phyloP scores from a whole-genome alignment of 208 protist genomes.

The Crithidia mellificae region DNA sequence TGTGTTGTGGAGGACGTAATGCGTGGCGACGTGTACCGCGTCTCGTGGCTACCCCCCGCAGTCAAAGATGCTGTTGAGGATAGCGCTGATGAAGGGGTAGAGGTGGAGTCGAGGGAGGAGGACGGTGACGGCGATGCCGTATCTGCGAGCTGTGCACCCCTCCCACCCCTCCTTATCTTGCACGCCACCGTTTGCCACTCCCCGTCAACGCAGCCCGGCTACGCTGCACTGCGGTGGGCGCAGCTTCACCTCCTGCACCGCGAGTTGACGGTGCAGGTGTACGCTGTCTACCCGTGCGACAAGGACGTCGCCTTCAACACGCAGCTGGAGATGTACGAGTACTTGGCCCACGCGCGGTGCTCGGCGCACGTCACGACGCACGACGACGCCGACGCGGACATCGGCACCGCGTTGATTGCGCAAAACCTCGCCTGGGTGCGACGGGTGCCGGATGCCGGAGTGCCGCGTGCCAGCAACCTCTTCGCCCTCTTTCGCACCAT shows the following conservation, averaged over 20 bases:
- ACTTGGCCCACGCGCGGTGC: constrained; percentile 37
- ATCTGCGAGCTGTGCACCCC: background rate
- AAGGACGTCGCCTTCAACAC: constrained; percentile 59
- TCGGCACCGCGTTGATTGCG: constrained; percentile 35
- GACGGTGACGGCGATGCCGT: too few species aligned
- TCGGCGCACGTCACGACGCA: constrained; percentile 14
- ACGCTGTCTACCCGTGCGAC: constrained; percentile 46
- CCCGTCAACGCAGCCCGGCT: constrained; percentile 33
- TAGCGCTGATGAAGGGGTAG: too few species aligned
- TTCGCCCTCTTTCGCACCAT: constrained; percentile 15
- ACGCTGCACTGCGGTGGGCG: constrained; percentile 48
- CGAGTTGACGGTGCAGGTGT: constrained; percentile 44
- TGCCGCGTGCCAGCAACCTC: constrained; percentile 44
- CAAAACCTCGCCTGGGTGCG: constrained; percentile 38
- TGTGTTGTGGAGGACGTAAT: constrained; percentile 55
- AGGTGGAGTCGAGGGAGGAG: too few species aligned
- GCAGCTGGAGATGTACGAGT: constrained; percentile 45
- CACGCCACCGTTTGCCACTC: constrained; percentile 46
- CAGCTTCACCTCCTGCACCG: constrained; percentile 42
- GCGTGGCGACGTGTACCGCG: constrained; percentile 56
- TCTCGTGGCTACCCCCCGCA: constrained; percentile 32
- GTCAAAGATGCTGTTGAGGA: too few species aligned
- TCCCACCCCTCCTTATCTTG: constrained; percentile 45
- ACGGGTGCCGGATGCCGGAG: constrained; percentile 33
- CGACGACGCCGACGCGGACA: constrained; percentile 12